Percentiles rank a stretch among this genome's conserved stretches.
These are phyloP conservation scores for Diaporthe humulicola DNA, from an alignment of 2,329 filamentous ascomycete species.

Conservation along the genomic window DNA sequence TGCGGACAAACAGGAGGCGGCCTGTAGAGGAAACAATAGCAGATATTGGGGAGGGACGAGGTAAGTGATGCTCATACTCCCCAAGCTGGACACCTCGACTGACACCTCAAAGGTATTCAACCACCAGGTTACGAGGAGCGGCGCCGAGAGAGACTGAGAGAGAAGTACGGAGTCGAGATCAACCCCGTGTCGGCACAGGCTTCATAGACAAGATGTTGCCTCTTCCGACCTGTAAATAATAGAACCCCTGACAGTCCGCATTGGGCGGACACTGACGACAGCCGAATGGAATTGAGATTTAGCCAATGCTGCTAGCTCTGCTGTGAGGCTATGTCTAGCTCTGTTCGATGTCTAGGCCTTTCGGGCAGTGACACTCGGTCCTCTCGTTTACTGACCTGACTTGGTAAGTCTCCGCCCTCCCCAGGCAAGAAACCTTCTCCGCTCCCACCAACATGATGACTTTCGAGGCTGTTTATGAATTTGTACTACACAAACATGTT, in stretches of 20 bases:
- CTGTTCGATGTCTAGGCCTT: not conserved
- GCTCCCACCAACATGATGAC: constrained; percentile 47
- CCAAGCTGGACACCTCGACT: constrained; percentile 27
- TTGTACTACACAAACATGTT: constrained; percentile 50
- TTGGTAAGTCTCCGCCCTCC: constrained; percentile 31
- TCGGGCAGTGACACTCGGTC: not conserved
- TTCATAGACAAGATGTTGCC: constrained; percentile 42
- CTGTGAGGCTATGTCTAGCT: not conserved
- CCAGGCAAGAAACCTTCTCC: not conserved
- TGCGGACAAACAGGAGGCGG: constrained; percentile 80
- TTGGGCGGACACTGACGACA: constrained; percentile 4
- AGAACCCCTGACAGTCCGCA: constrained; percentile 23
- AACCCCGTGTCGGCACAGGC: constrained; percentile 70
- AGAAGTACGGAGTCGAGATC: constrained; percentile 90
- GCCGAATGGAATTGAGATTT: constrained; percentile 41
- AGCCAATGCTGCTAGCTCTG: not conserved
- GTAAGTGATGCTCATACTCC: constrained; percentile 60
- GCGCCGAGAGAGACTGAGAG: constrained; percentile 83
- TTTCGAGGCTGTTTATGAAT: constrained; percentile 55
- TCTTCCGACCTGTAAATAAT: constrained; percentile 40
- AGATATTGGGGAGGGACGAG: constrained; percentile 88
- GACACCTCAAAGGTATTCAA: constrained; percentile 74
- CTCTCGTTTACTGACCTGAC: not conserved
- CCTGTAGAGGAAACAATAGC: constrained; percentile 84
- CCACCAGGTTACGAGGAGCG: constrained; percentile 88